Evolutionary conservation across 768 basidiomycete genomes (phyloP).

Genomic region (Sarcomyxa edulis): DNA sequence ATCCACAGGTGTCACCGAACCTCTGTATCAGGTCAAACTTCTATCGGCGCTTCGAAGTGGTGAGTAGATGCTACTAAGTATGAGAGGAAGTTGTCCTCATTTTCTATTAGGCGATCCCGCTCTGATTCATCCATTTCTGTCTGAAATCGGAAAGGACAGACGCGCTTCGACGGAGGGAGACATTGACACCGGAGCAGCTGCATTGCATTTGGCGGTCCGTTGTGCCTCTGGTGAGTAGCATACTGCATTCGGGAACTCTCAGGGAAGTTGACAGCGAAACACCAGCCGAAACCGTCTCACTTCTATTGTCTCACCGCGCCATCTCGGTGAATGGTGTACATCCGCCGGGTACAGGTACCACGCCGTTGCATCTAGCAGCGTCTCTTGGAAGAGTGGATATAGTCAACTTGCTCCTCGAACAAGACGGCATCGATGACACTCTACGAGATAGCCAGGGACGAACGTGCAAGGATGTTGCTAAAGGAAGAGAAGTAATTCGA

Average conservation of each 20-base stretch:
- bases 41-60: conserved; percentile 60
- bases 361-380: conserved; percentile 64
- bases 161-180: conserved; percentile 42
- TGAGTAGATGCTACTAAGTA: conserved; percentile 19
- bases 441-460: conserved; percentile 60
- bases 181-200: conserved; percentile 65
- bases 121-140: conserved; percentile 75
- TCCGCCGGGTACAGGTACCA: conserved; percentile 69
- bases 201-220: conserved; percentile 77
- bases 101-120: conserved; percentile 64
- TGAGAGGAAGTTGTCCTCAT: no score
- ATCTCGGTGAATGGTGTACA: conserved; percentile 78
- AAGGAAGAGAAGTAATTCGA: conserved; percentile 57
- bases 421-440: conserved; percentile 78
- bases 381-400: conserved; percentile 69
- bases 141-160: conserved; percentile 66
- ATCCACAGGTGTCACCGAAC: conserved; percentile 25
- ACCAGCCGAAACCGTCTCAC: conserved; percentile 60
- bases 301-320: conserved; percentile 66
- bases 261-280: no score
- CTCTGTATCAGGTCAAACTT: conserved; percentile 61
- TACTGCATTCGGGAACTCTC: not conserved
- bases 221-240: conserved; percentile 64
- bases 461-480: conserved; percentile 70
- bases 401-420: conserved; percentile 71